Evolutionary conservation across 2,329 filamentous ascomycete species (phyloP).

Genomic region (Pseudogymnoascus destructans): DNA sequence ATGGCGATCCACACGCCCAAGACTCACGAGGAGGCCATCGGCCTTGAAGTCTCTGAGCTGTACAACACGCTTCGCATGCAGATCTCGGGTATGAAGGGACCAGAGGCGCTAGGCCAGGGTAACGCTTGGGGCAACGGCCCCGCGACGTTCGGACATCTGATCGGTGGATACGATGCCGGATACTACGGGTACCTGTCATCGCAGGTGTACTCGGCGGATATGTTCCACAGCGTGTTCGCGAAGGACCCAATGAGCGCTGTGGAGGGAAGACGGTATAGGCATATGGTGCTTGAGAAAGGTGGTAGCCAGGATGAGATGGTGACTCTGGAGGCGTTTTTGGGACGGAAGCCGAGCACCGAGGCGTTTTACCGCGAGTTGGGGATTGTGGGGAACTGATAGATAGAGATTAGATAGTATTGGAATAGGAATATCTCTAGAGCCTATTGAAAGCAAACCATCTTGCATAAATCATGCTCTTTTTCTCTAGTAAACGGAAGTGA

Average conservation of each 20-base stretch:
- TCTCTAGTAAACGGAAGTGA: neutral
- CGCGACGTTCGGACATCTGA: conserved; percentile 69
- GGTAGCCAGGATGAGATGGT: conserved; percentile 72
- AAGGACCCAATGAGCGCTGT: conserved; percentile 63
- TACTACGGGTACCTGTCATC: conserved; percentile 68
- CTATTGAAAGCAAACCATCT: neutral
- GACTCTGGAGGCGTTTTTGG: conserved; percentile 65
- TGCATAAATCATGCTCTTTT: neutral
- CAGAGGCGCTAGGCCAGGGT: conserved; percentile 51
- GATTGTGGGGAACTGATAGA: conserved; percentile 17
- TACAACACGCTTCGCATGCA: conserved; percentile 64
- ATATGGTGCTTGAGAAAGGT: conserved; percentile 65
- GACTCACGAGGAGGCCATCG: conserved; percentile 54
- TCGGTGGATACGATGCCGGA: conserved; percentile 73
- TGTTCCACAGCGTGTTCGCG: conserved; percentile 74
- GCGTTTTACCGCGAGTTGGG: conserved; percentile 73
- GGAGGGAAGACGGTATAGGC: conserved; percentile 62
- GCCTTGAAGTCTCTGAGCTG: conserved; percentile 48
- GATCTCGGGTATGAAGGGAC: conserved; percentile 61
- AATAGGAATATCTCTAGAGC: neutral
- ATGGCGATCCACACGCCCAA: conserved; percentile 66
- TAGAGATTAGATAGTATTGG: neutral
- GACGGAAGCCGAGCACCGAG: conserved; percentile 61
- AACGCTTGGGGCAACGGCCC: conserved; percentile 62
- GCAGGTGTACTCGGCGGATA: conserved; percentile 71